Evolutionary conservation across 148 eudicot genomes (phyloP).

Genomic region (Euryodendron excelsum): DNA sequence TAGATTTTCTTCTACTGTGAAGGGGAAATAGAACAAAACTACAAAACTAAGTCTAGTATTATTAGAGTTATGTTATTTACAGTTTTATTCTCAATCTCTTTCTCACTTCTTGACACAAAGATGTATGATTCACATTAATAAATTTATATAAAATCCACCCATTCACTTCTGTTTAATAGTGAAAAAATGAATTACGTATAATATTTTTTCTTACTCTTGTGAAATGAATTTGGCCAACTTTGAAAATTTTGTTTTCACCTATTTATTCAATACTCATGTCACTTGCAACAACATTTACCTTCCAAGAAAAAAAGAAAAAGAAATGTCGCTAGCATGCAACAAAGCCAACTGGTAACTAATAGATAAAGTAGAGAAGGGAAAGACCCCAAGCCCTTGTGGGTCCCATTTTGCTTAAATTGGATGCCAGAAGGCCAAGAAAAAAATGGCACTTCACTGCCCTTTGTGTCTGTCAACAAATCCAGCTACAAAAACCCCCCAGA

Average conservation of each 20-base stretch:
- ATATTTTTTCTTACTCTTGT: not conserved
- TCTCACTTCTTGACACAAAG: too few species aligned
- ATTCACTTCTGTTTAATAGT: too few species aligned
- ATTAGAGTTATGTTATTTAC: too few species aligned
- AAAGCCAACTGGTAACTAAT: slow-evolving; percentile 11
- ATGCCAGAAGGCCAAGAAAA: slow-evolving; percentile 10
- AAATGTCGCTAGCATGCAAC: too few species aligned
- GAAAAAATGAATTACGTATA: too few species aligned
- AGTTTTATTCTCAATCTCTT: too few species aligned
- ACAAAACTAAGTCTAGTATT: not conserved
- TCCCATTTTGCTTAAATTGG: slow-evolving; percentile 6
- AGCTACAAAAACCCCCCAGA: slow-evolving; percentile 13
- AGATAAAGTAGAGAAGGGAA: not conserved
- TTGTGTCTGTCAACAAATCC: not conserved
- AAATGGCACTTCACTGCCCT: not conserved
- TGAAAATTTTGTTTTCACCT: not conserved
- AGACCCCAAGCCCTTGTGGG: not conserved
- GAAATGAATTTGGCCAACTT: slow-evolving; percentile 6
- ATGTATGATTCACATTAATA: too few species aligned
- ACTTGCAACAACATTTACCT: too few species aligned
- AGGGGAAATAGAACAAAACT: not conserved
- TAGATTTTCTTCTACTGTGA: not conserved
- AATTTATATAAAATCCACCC: too few species aligned
- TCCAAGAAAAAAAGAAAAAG: too few species aligned
- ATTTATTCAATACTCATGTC: slow-evolving; percentile 5